Base-by-base conservation (phyloP, 2,329 filamentous ascomycete species). In the Aspergillus ruber region DNA sequence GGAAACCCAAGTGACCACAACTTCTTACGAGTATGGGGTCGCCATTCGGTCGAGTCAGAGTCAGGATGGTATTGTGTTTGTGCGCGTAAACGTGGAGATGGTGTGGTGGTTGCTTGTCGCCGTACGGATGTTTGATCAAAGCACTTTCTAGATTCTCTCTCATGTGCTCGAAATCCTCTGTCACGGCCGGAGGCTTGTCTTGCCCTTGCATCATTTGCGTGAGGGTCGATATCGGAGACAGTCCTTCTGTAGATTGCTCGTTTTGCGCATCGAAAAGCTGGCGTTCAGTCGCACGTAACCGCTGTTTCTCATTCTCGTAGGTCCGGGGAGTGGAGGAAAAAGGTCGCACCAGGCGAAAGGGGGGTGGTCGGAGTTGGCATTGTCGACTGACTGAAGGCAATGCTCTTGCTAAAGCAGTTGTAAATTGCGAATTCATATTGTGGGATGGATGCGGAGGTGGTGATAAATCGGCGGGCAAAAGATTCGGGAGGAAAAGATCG, bases 31-130 rank as follows among this genome's bases (percentile, higher is more conserved):
- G 76, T 55, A 97, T 80, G 23, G 88, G 81, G 54, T 88, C 81
- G 42, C 85, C 79, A 66, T 89, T 84, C 23, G 93, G 90, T 61
- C 85, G 84, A 18, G 90, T 88, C 56, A 96, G 81, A 1, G 90
- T 96, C 61, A 98, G 80, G 70, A 97, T 89, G 17, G 88, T 93
- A 74, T 98, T 98, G 80, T 96, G 93, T 73, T 89, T 94, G 67
- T 87, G 85, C 23, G 86, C 74, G 71, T 83, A 91, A 66, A 98
- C 77, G 73, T 95, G 88, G 54, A 98, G 79, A 67, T 95, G 89
- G 74, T 89, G 89, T 2, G 87, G 85, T 58, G 66, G 65, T 41
- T 57, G 52, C 33, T 61, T 61, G 47, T 67, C 66, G 55, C 60
- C 57, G 51, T 69, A 69, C 23, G 66, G 64, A 42, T 62, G 51